A percentile compares a stretch with the other conserved stretches of the same genome.
phyloP scores from a whole-genome alignment of 108 stramenopile genomes.

The Epipyxis sp. region DNA sequence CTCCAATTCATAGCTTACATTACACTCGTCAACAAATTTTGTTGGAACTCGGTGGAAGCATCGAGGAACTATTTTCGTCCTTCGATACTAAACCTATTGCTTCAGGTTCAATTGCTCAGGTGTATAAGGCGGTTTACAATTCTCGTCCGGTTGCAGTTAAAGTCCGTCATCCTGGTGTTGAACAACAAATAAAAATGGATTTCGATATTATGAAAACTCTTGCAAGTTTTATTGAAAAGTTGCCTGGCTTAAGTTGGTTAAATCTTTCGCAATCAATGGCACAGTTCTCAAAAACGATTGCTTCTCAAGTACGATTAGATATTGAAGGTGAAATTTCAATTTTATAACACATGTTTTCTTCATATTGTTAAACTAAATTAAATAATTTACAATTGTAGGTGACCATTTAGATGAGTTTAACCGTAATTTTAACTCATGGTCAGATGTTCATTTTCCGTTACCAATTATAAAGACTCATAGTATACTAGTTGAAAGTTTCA shows the following conservation, averaged over 20 bases:
- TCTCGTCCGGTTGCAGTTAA: constrained; percentile 60
- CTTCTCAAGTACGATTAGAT: constrained; percentile 67
- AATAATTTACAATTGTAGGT: too few relatives aligned
- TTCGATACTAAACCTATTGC: constrained; percentile 69
- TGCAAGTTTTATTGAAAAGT: constrained; percentile 53
- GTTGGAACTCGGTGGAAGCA: constrained; percentile 33
- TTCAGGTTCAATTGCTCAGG: constrained; percentile 76
- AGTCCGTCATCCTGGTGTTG: constrained; percentile 72
- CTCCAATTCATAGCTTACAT: constrained; percentile 64
- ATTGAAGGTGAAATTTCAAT: constrained; percentile 71
- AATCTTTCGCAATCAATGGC: constrained; percentile 60
- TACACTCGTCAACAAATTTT: constrained; percentile 57
- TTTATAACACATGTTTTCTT: too few relatives aligned
- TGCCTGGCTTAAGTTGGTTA: constrained; percentile 59
- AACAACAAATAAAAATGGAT: constrained; percentile 67
- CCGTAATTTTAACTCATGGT: constrained; percentile 67
- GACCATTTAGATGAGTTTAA: constrained; percentile 68
- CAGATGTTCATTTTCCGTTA: constrained; percentile 57
- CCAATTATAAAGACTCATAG: constrained; percentile 55
- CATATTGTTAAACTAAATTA: too few relatives aligned
- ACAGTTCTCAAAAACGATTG: constrained; percentile 77
- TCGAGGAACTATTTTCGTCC: constrained; percentile 59
- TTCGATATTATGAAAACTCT: constrained; percentile 66
- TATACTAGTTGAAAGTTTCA: constrained; percentile 64
- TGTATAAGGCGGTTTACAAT: constrained; percentile 57